phyloP scores from a whole-genome alignment of 371 early-diverging fungal genomes.

The Mucor mucedo region DNA sequence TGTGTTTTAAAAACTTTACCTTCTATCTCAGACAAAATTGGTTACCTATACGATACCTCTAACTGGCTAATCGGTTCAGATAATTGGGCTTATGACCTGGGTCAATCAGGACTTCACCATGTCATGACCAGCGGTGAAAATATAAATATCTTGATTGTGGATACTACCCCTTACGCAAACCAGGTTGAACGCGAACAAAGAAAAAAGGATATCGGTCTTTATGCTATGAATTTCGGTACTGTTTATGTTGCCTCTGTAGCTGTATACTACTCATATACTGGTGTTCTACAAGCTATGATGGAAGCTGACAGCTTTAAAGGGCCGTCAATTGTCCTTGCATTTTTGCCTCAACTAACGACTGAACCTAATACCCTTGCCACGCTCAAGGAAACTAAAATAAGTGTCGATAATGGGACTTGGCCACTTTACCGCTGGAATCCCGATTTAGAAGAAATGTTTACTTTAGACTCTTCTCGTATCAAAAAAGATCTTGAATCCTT shows the following conservation, averaged over 20 bases:
- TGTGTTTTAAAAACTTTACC: constrained; percentile 23
- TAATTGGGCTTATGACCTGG: constrained; percentile 82
- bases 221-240: constrained; percentile 89
- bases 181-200: constrained; percentile 60
- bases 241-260: constrained; percentile 90
- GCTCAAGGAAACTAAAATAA: constrained; percentile 84
- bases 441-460: constrained; percentile 61
- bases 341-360: constrained; percentile 66
- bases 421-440: constrained; percentile 94
- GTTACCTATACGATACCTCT: constrained; percentile 57
- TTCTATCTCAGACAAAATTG: constrained; percentile 40
- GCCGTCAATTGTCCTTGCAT: constrained; percentile 87
- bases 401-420: constrained; percentile 90
- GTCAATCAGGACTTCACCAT: constrained; percentile 87
- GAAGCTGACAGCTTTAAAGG: constrained; percentile 91
- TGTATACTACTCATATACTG: constrained; percentile 81
- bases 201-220: constrained; percentile 92
- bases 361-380: constrained; percentile 61
- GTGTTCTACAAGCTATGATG: constrained; percentile 79
- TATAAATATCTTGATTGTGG: constrained; percentile 86
- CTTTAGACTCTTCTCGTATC: constrained; percentile 83
- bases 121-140: constrained; percentile 82
- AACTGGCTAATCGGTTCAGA: constrained; percentile 90
- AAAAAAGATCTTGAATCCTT: constrained; percentile 78
- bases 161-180: constrained; percentile 75